These are phyloP conservation scores for Anacardium occidentale DNA, from an alignment of 345 rosid species.

Conservation along the genomic window DNA sequence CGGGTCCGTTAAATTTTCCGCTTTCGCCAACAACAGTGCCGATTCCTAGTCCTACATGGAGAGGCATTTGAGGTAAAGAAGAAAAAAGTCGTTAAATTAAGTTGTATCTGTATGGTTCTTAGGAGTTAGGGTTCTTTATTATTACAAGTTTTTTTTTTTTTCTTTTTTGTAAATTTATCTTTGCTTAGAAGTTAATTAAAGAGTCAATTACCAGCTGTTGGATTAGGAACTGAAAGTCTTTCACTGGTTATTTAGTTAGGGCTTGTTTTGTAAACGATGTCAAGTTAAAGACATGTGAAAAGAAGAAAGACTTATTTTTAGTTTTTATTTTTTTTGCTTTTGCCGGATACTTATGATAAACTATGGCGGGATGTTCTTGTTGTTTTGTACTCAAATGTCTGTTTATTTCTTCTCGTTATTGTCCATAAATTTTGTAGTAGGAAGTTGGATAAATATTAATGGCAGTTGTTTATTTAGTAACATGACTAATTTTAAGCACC, in stretches of 20 bases:
- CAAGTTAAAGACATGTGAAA: neutral
- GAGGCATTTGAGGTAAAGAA: conserved; percentile 41
- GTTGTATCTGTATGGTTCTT: conserved; percentile 1
- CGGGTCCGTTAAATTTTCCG: conserved; percentile 57
- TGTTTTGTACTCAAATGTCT: neutral
- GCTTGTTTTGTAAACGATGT: conserved; percentile 15
- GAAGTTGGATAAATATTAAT: no score
- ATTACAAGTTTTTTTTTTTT: neutral
- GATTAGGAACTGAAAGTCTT: neutral
- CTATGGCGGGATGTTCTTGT: conserved; percentile 2
- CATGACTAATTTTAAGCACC: neutral
- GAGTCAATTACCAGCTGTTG: conserved; percentile 22
- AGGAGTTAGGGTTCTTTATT: conserved; percentile 1
- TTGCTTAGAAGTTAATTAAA: conserved; percentile 14
- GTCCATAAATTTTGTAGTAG: neutral
- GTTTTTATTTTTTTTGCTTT: conserved; percentile 7
- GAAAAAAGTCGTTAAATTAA: neutral
- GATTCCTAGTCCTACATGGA: conserved; percentile 66
- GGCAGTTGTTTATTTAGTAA: neutral
- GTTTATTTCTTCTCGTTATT: neutral
- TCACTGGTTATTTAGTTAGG: conserved; percentile 5
- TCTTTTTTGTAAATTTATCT: conserved; percentile 20
- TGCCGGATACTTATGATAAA: conserved; percentile 1
- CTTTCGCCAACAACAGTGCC: conserved; percentile 75
- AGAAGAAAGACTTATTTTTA: neutral